Conservation (phyloP, 345 rosid species). For the Pugionium cornutum region DNA sequence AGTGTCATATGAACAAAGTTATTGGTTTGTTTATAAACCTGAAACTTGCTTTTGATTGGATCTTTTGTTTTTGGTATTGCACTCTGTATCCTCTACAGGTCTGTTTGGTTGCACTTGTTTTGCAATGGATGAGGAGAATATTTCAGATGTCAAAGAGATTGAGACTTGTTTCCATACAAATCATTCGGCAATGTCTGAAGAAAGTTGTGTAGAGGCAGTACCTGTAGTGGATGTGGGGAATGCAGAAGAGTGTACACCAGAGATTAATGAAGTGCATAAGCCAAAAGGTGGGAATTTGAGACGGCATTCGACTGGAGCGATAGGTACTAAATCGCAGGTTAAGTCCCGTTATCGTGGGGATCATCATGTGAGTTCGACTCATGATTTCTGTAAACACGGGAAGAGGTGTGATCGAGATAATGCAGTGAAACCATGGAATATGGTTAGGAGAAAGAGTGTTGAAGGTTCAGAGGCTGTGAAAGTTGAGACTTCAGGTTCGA, state of each 20-base stretch:
- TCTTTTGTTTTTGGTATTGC: background rate
- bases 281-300: constrained; percentile 38
- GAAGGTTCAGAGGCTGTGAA: constrained; percentile 28
- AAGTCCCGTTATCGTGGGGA: constrained; percentile 66
- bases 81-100: constrained; percentile 20
- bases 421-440: constrained; percentile 42
- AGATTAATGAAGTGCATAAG: constrained; percentile 17
- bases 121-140: constrained; percentile 40
- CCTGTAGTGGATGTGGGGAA: constrained; percentile 15
- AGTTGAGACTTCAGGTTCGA: constrained; percentile 25
- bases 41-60: constrained; percentile 1
- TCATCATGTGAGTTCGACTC: constrained; percentile 60
- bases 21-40: constrained; percentile 6
- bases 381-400: constrained; percentile 75
- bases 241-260: constrained; percentile 25
- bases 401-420: constrained; percentile 37
- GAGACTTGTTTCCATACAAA: constrained; percentile 1
- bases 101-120: background rate
- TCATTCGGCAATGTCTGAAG: constrained; percentile 13
- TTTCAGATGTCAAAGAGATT: constrained; percentile 23
- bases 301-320: constrained; percentile 53
- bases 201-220: background rate
- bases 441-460: constrained; percentile 29
- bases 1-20: background rate
- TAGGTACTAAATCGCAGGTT: constrained; percentile 38